Percentiles rank a stretch among this genome's conserved stretches.
phyloP scores from a whole-genome alignment of 768 basidiomycete genomes.

The Suillus bovinus region DNA sequence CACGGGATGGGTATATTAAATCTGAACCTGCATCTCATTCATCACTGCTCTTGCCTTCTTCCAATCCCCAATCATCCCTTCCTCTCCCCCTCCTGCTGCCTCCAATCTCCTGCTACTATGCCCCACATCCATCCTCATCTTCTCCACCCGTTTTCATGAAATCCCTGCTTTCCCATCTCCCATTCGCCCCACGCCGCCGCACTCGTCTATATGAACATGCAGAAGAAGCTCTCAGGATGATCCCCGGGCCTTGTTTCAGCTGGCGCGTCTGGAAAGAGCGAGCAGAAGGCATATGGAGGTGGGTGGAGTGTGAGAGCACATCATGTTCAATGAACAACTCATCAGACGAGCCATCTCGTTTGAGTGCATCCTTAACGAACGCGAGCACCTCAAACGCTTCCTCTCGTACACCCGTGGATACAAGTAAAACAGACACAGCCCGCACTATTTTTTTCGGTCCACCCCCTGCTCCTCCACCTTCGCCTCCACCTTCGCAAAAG shows the following conservation, averaged over 20 bases:
- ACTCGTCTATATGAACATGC: conserved; percentile 40
- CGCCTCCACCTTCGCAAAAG: conserved; percentile 15
- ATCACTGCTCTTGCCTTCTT: conserved; percentile 16
- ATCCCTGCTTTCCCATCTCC: conserved; percentile 40
- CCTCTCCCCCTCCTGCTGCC: conserved; percentile 27
- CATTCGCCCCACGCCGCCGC: conserved; percentile 37
- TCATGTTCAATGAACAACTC: conserved; percentile 2
- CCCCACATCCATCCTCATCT: conserved; percentile 22
- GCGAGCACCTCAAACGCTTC: neutral
- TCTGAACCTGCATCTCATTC: conserved; percentile 33
- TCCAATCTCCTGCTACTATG: conserved; percentile 20
- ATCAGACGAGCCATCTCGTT: neutral
- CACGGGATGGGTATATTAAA: conserved; percentile 29
- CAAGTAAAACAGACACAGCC: conserved; percentile 27
- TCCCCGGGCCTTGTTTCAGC: conserved; percentile 45
- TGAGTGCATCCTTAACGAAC: conserved; percentile 6
- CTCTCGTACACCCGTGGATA: conserved; percentile 13
- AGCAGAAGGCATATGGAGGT: conserved; percentile 44
- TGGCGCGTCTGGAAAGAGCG: conserved; percentile 47
- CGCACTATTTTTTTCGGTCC: conserved; percentile 34
- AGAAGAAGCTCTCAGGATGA: conserved; percentile 45
- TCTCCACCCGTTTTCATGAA: conserved; percentile 38
- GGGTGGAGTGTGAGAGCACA: conserved; percentile 34
- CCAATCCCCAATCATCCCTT: conserved; percentile 14
- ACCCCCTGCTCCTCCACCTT: conserved; percentile 12